A percentile compares a stretch with the other conserved stretches of the same genome.
Evolutionary conservation across 495 filamentous ascomycete genomes (phyloP).

Genomic region (Venustampulla echinocandica): DNA sequence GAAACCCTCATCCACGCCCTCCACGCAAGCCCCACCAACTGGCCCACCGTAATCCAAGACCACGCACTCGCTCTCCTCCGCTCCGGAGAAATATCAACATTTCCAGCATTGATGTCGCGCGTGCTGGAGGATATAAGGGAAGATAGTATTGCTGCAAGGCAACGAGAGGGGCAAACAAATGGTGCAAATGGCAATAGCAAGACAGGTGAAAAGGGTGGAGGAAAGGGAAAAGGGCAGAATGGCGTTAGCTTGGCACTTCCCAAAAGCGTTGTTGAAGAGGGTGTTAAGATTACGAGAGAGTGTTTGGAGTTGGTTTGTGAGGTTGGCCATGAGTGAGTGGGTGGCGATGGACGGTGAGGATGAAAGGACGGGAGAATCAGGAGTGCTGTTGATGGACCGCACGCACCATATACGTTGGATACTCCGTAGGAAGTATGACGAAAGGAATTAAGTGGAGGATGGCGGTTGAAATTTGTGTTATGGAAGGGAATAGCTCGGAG

Average conservation of each 20-base stretch:
- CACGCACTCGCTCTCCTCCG: constrained; percentile 42
- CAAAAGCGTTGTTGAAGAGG: constrained; percentile 41
- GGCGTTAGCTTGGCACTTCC: constrained; percentile 37
- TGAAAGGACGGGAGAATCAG: neutral
- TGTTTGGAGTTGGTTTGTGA: constrained; percentile 41
- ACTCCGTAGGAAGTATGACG: neutral
- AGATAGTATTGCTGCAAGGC: constrained; percentile 26
- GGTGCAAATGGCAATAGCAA: constrained; percentile 15
- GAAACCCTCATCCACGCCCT: constrained; percentile 46
- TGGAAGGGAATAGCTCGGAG: too few relatives aligned
- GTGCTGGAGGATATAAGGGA: constrained; percentile 45
- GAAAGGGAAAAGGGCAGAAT: constrained; percentile 9
- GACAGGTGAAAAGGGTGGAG: constrained; percentile 5
- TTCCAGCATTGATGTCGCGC: constrained; percentile 41
- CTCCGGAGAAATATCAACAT: constrained; percentile 42
- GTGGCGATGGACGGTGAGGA: neutral
- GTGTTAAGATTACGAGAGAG: constrained; percentile 42
- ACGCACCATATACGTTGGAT: neutral
- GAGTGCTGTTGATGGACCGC: neutral
- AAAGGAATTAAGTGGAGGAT: too few relatives aligned
- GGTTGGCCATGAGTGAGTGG: constrained; percentile 24
- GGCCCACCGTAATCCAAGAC: constrained; percentile 42
- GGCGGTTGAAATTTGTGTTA: too few relatives aligned
- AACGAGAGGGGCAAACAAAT: constrained; percentile 17
- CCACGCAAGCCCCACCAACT: constrained; percentile 41